These are phyloP conservation scores for Tetrahymena elliotti DNA, from an alignment of 73 alveolate species.

Conservation along the genomic window DNA sequence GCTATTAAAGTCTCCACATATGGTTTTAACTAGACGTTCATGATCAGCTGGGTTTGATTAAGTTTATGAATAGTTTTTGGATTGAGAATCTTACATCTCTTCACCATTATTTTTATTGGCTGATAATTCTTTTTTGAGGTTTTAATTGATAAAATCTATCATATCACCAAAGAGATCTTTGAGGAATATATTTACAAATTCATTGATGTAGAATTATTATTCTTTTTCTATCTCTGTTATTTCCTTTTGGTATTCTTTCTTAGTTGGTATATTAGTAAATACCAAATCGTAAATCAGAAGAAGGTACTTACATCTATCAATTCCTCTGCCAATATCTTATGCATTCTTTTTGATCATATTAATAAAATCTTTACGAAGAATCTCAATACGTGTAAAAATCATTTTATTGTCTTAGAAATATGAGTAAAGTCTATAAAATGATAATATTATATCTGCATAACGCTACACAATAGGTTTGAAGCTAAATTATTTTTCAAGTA, in stretches of 20 bases:
- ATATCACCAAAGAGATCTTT: constrained; percentile 31
- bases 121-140: constrained; percentile 15
- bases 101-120: not conserved
- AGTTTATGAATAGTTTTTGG: not conserved
- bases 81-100: not conserved
- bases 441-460: constrained; percentile 15
- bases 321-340: constrained; percentile 20
- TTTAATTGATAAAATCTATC: constrained; percentile 24
- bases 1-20: constrained; percentile 14
- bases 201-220: constrained; percentile 6
- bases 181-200: constrained; percentile 6
- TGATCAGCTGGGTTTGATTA: constrained; percentile 3
- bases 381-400: constrained; percentile 11
- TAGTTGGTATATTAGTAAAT: constrained; percentile 4
- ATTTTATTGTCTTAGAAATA: constrained; percentile 32
- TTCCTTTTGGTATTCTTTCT: constrained; percentile 30
- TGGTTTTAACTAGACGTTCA: constrained; percentile 24
- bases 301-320: constrained; percentile 9
- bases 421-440: constrained; percentile 24
- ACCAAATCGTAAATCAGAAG: constrained; percentile 27
- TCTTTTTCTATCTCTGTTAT: constrained; percentile 21
- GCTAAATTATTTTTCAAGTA: constrained; percentile 19
- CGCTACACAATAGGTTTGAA: constrained; percentile 19
- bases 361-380: constrained; percentile 11
- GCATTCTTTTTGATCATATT: constrained; percentile 33